Evolutionary conservation across 2,329 filamentous ascomycete genomes (phyloP), one percentile per base, ranked within the genome.

Genomic region (Calonectria naviculata): DNA sequence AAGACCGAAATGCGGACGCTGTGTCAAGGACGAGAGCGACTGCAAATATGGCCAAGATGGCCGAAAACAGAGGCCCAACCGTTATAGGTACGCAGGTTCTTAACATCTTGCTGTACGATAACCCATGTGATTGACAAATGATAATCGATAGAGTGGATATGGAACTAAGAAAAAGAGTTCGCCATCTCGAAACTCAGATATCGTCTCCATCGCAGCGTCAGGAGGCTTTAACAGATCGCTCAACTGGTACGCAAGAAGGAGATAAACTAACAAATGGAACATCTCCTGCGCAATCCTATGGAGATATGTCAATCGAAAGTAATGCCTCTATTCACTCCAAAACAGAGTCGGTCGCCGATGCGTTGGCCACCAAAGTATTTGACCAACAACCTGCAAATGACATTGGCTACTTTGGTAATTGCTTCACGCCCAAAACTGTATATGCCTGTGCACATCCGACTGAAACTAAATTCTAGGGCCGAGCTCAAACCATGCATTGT

Each of bases 401-500:
- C 36, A 80, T 80, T 62, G 76, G 76, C 65, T 78, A 78, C 36
- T 79, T 79, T 67, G 78, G 78, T 78, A 65, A 71, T 61, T 47
- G 24, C 62, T 19, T 12, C 47, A 13, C n/a, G 9, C 21, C 3
- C 19, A 5, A 10, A 9, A 46, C 41, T 36, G 42, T 7, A 44
- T 29, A 21, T 26, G 21, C 29, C 24, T 36, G 15, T 8, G 21
- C 31, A 3, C 44, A 49, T 31, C 15, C 9, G 8, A 46, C 28
- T 17, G 31, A 24, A 44, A 46, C 29, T 38, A 15, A 49, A 49
- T 15, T 29, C 28, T 29, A 81, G 79, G 80, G 3, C 72, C 80
- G 15, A 80, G 75, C 46, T 80, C 80, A 8, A 82, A 82, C 36
- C 80, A 82, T 58, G 77, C 78, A 19, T 68, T 81, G 38, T 82